Evolutionary conservation across 495 filamentous ascomycete species (phyloP), one percentile per base, ranked within the genome.

Genomic region (Xylaria intraflava): DNA sequence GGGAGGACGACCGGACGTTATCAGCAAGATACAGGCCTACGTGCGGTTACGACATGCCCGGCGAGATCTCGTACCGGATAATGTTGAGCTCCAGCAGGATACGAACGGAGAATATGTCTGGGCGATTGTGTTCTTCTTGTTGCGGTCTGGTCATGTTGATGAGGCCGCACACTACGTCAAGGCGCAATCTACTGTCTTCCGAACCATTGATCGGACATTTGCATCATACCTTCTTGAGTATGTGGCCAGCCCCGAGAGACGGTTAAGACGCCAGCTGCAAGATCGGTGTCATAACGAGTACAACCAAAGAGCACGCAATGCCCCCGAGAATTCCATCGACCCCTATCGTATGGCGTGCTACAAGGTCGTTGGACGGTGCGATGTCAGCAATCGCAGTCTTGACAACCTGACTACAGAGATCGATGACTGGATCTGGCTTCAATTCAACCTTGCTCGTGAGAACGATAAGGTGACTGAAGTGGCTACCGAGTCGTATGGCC

Each of bases 281-380:
- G 85, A 88, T 56, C 85, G 86, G 35, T 95, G 95, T 67, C 87
- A 84, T 57, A 85, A 83, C 48, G 90, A 96, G 63, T 97, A 94
- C 69, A 87, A 87, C 55, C 87, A 90, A 59, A 84, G 89, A 38
- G 73, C 81, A 17, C 82, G 87, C 41, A 88, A 91, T 63, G 87
- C 89, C 9, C 88, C 89, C 10, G 89, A 95, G 49, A 85, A 90
- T 54, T 85, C 86, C 12, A 82, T 92, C 57, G 92, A 99, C 72
- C 94, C 93, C 33, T 99, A 93, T 71, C 83, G 90, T 39, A 90
- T 95, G 82, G 91, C 91, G 14, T 96, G 95, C 67, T 97, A 96
- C 78, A 97, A 97, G 70, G 83, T 99, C 50, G 85, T 97, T 60
- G 93, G 93, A 42, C 89, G 93, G 29, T 96, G 91, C 70, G 93